Evolutionary conservation across 805 yeast species (phyloP).

Genomic region (Wickerhamia fluorescens): DNA sequence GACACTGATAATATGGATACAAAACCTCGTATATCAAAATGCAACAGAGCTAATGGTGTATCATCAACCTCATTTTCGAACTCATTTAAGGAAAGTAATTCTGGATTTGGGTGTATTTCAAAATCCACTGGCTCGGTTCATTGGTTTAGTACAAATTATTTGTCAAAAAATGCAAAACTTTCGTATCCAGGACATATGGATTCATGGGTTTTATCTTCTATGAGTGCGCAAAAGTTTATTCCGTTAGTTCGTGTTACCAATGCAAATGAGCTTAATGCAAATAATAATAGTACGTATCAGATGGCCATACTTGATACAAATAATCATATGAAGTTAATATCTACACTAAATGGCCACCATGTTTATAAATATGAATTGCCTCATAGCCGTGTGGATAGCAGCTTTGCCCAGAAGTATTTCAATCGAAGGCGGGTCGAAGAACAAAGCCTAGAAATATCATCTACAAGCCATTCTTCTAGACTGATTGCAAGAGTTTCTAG

Average conservation of each 20-base stretch:
- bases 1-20: neutral
- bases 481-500: too few species aligned
- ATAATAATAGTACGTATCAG: conserved; percentile 13
- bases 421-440: too few species aligned
- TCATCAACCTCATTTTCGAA: too few species aligned
- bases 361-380: conserved; percentile 39
- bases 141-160: conserved; percentile 46
- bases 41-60: too few species aligned
- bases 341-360: conserved; percentile 33
- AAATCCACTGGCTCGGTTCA: conserved; percentile 53
- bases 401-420: too few species aligned
- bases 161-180: conserved; percentile 8
- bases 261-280: too few species aligned
- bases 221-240: conserved; percentile 20
- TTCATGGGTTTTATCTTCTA: conserved; percentile 43
- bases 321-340: conserved; percentile 24
- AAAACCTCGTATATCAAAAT: neutral
- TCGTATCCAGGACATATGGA: conserved; percentile 11
- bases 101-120: conserved; percentile 47
- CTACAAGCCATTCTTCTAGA: too few species aligned
- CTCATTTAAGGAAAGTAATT: too few species aligned
- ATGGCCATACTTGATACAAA: conserved; percentile 27
- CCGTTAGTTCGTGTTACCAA: conserved; percentile 16
- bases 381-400: conserved; percentile 14
- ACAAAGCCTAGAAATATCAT: too few species aligned